Evolutionary conservation across 768 basidiomycete species (phyloP).

Genomic region (Lepiota brunneoincarnata): DNA sequence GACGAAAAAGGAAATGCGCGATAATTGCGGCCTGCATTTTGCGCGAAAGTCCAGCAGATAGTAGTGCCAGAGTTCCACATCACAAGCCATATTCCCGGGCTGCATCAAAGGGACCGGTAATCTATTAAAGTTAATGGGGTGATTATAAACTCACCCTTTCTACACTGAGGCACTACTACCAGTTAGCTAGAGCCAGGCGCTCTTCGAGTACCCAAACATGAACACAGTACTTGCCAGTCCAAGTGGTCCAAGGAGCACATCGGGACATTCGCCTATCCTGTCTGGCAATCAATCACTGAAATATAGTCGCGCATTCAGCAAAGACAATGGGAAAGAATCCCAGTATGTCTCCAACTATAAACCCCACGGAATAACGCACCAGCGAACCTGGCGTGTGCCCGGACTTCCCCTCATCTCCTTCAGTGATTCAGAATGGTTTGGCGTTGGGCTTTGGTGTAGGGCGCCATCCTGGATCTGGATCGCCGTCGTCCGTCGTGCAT

Average conservation of each 20-base stretch:
- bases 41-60: slow-evolving; percentile 21
- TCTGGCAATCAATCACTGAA: too few species aligned
- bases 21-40: slow-evolving; percentile 22
- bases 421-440: slow-evolving; percentile 32
- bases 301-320: slow-evolving; percentile 29
- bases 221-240: slow-evolving; percentile 29
- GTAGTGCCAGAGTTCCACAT: slow-evolving; percentile 25
- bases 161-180: slow-evolving; percentile 22
- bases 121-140: too few species aligned
- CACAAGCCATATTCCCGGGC: too few species aligned
- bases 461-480: too few species aligned
- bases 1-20: slow-evolving; percentile 22
- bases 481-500: too few species aligned
- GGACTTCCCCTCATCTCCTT: slow-evolving; percentile 33
- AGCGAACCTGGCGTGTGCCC: slow-evolving; percentile 41
- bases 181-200: slow-evolving; percentile 23
- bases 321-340: slow-evolving; percentile 24
- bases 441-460: too few species aligned
- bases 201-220: slow-evolving; percentile 32
- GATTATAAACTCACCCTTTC: too few species aligned
- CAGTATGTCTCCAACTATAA: too few species aligned
- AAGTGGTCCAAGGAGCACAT: too few species aligned
- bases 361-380: slow-evolving; percentile 21
- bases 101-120: slow-evolving; percentile 26
- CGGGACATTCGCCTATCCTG: too few species aligned